Conservation (phyloP, 2,329 filamentous ascomycete genomes). For the Colletotrichum endophyticum region DNA sequence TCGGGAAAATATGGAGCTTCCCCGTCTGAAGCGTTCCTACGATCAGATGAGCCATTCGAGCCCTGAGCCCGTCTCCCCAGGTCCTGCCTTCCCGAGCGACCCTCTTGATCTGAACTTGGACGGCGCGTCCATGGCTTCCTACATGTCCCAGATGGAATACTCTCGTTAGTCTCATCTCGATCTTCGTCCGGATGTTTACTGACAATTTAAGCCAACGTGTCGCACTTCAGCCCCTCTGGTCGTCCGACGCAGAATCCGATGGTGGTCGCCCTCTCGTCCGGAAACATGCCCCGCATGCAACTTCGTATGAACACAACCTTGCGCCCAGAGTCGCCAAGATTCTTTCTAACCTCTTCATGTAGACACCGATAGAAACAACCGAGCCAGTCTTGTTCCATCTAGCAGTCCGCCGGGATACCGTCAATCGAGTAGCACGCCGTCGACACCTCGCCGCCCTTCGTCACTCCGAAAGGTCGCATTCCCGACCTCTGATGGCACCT, state of each 20-base stretch:
- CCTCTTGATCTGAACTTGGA: neutral
- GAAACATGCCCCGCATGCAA: neutral
- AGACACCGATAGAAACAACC: slow-evolving; percentile 7
- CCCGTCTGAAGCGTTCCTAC: neutral
- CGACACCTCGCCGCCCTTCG: neutral
- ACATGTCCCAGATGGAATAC: neutral
- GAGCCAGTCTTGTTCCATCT: neutral
- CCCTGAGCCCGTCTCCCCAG: neutral
- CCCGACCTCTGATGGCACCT: neutral
- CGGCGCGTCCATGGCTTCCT: neutral
- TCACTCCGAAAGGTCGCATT: neutral
- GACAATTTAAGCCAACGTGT: neutral
- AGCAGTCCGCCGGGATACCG: neutral
- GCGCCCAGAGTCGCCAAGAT: rapidly evolving
- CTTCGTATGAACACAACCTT: neutral
- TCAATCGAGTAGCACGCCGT: neutral
- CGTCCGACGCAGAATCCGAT: slow-evolving; percentile 3
- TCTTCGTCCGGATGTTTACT: neutral
- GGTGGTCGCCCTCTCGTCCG: neutral
- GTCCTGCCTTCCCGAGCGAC: neutral
- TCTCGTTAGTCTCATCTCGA: neutral
- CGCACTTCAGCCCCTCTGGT: neutral
- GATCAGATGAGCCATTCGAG: neutral
- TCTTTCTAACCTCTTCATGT: neutral
- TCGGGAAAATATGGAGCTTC: neutral